Base-by-base conservation (phyloP, 2,329 filamentous ascomycete species). In the Pseudocercospora fijiensis region DNA sequence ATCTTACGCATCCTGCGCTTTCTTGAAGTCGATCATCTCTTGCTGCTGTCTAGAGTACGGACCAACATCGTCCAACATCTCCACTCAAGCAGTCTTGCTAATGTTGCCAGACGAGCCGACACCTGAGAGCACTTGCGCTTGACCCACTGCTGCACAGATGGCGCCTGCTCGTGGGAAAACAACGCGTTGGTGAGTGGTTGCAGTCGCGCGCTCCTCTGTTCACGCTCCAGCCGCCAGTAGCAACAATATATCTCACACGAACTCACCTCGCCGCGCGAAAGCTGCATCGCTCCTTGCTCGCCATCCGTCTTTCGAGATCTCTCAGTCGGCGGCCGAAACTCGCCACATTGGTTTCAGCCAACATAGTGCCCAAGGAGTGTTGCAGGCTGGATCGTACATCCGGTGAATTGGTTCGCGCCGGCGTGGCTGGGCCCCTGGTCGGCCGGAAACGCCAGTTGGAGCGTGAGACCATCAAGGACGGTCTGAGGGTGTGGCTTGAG, bases 391-490 rank as follows among this genome's bases (percentile, higher is more conserved):
- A 75, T 68, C 60, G 73, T 60, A 57, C 71, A 55, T 73, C 73
- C 64, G 75, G 74, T 37, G 70, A 78, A 53, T 68, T 75, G 63
- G 64, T 78, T 16, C 76, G 73, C 73, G 74, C 71, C 41, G 69
- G 68, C 71, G 79, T 89, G 1, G 84, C 86, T 0, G 87, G 87
- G 0, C 83, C 80, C 0, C 77, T 90, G 33, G 84, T 90, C n/a
- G 86, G 86, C 27, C 82, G 82, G 67, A 85, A 85, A 71, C 80
- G 85, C 61, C 84, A 83, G 11, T 81, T 91, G 16, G 88, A 91
- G 77, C 83, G 84, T 69, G 87, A 90, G 77, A 81, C 82, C 64
- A 80, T 91, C 49, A 90, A 90, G 73, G 88, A 91, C 70, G 82
- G 82, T 16, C 75, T 91, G 65, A 78, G 88, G 41, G 81, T 82